Evolutionary conservation across 768 basidiomycete species (phyloP), one percentile per base, ranked within the genome.

Genomic region (Tulasnella sp.): DNA sequence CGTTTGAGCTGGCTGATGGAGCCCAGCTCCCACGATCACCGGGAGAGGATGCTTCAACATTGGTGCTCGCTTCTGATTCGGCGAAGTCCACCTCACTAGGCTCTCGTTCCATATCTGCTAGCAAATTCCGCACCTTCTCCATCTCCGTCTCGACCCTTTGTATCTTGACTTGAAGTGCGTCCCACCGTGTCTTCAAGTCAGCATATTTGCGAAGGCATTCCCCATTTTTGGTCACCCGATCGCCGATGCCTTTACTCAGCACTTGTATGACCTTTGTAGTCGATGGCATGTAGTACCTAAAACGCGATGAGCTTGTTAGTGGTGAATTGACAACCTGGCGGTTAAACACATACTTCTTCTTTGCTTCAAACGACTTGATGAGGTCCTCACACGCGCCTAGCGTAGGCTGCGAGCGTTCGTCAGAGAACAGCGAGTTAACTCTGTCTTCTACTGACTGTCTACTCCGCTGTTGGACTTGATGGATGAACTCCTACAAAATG

Each of bases 211-310:
- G 79, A 51, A 98, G 73, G 32, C 91, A 91, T 73, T 97, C 95
- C 1, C 95, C 95, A 64, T 97, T 98, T 79, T 92, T 94, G 21
- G 94, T 97, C 4, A 92, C 85, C 58, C 94, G 82, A 64, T 96
- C 93, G 59, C 82, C 81, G 27, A 97, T 87, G 24, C 93, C 93
- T 71, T 91, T 96, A 70, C 92, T 91, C 66, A 98, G 86, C 66
- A 96, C 93, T 24, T 86, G 82, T 24, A 98, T 78, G 49, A 95
- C 93, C 68, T 95, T 93, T 5, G 84, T 86, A 3, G 88, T 88
- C 38, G 92, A 91, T 1, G 95, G 96, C 74, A 91, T 84, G 69
- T 98, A 98, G 70, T 96, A 92, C 68, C 91, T 94, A 66, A 48
- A 42, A 3, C 15, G 30, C 30, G 32, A 51, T 21, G 17, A 30